A percentile compares a stretch with the other conserved stretches of the same genome.
phyloP scores from a whole-genome alignment of 2,329 filamentous ascomycete species.

The Aaosphaeria pasadenensis region DNA sequence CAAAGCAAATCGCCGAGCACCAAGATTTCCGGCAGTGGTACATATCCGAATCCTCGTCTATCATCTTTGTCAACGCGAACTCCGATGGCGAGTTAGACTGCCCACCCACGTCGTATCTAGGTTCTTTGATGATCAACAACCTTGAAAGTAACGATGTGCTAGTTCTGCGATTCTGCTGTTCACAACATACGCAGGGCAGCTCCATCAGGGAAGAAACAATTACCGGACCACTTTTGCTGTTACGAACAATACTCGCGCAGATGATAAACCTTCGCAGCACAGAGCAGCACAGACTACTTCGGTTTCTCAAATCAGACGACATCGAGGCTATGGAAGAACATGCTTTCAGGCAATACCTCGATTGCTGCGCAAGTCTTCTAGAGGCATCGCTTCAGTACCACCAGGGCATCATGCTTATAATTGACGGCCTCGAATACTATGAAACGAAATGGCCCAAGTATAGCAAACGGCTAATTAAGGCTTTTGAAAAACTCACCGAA shows the following conservation, averaged over 20 bases:
- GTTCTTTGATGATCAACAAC: neutral
- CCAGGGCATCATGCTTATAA: neutral
- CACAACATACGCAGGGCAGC: constrained; percentile 1
- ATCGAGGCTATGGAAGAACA: neutral
- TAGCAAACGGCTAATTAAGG: neutral
- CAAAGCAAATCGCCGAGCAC: neutral
- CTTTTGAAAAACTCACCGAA: neutral
- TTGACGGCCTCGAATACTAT: constrained; percentile 2
- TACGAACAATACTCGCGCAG: neutral
- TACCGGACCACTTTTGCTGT: neutral
- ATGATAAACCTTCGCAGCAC: neutral
- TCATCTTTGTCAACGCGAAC: neutral
- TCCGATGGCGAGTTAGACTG: neutral
- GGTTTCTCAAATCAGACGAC: neutral
- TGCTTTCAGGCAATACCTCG: neutral
- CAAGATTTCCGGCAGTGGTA: neutral
- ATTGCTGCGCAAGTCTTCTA: neutral
- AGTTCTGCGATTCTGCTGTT: constrained; percentile 5
- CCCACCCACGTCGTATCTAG: constrained; percentile 1
- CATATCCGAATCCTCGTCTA: neutral
- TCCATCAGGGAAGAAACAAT: neutral
- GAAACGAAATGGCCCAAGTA: neutral
- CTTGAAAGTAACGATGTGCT: neutral
- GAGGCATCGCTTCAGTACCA: neutral
- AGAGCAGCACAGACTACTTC: neutral